These are phyloP conservation scores for Eucalyptus shirleyi DNA, from an alignment of 345 rosid species.

Conservation along the genomic window DNA sequence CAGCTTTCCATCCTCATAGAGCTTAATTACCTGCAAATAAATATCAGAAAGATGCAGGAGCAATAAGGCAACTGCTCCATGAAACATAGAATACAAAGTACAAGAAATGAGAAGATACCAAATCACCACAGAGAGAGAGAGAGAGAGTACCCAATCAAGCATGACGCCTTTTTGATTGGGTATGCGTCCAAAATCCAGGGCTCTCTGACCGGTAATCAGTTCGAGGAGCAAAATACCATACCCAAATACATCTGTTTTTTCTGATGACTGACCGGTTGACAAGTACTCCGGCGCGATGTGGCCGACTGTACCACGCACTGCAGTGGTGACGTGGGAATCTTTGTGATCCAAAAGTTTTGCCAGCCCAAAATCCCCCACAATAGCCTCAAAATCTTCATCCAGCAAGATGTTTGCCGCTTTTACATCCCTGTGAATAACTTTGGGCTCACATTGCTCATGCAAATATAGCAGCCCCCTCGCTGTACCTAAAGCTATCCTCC, in stretches of 20 bases:
- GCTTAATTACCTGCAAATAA: slow-evolving; percentile 59
- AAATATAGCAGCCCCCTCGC: slow-evolving; percentile 75
- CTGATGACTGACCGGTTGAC: slow-evolving; percentile 78
- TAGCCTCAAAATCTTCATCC: slow-evolving; percentile 82
- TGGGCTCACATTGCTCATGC: slow-evolving; percentile 88
- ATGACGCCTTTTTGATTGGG: slow-evolving; percentile 77
- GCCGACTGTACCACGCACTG: slow-evolving; percentile 82
- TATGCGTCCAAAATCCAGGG: slow-evolving; percentile 74
- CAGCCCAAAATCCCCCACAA: slow-evolving; percentile 88
- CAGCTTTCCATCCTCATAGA: slow-evolving; percentile 66
- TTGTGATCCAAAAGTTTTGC: slow-evolving; percentile 89
- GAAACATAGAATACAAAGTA: not conserved
- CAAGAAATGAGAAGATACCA: not conserved
- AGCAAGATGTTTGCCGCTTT: slow-evolving; percentile 82
- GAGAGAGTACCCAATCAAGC: slow-evolving; percentile 71
- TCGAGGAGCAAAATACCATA: slow-evolving; percentile 88
- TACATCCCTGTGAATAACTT: slow-evolving; percentile 84
- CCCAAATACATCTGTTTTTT: slow-evolving; percentile 83
- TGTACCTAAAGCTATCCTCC: slow-evolving; percentile 74
- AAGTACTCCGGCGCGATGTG: slow-evolving; percentile 91
- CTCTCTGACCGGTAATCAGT: slow-evolving; percentile 78
- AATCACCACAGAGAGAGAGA: not conserved
- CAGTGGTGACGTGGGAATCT: slow-evolving; percentile 84
- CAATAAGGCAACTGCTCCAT: not conserved
- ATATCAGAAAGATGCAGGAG: not conserved